Evolutionary conservation across 495 filamentous ascomycete species (phyloP), one percentile per base, ranked within the genome.

Genomic region (Annulohypoxylon moriforme): DNA sequence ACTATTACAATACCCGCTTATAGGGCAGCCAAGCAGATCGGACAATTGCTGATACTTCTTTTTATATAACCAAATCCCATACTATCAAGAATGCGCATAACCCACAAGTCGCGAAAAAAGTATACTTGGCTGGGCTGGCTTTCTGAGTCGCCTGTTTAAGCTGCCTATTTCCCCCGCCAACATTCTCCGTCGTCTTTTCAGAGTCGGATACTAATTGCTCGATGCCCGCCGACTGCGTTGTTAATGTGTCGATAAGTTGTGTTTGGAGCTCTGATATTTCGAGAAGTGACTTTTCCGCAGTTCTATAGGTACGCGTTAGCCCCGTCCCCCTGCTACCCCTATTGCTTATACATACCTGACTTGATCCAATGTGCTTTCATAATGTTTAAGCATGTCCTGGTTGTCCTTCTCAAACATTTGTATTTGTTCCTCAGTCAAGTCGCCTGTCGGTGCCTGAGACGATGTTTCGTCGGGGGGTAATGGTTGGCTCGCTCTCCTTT

Each of bases 401-500:
- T 99, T 98, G 79, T 98, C 94, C 79, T 92, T 88, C 40, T 93
- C 94, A 81, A 99, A 98, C 70, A 98, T 85, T 79, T 97, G 95
- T 60, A 94, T 79, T 78, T 98, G 94, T 69, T 97, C 93, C 52
- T 88, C 86, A 18, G 88, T 91, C 67, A 98, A 81, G 65, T 91
- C 85, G 31, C 86, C 80, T 65, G 90, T 85, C 20, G 86, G 87
- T 0, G 49, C 18, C 11, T 58, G 50, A 16, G 63, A 44, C 14
- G 53, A 49, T 18, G 60, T 33, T 46, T 73, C 74, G 16, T 73
- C 71, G 29, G 44, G 71, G 1, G 68, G 60, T 4, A 67, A 38
- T 29, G 60, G 25, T 49, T 68, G 67, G 44, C 66, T 70, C 67
- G 60, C 40, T 57, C 49, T 67, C 61, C 66, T 64, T 49, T 76